A percentile compares a stretch with the other conserved stretches of the same genome.
phyloP scores from a whole-genome alignment of 108 stramenopile genomes.

The Cyclostephanos invisitatus region DNA sequence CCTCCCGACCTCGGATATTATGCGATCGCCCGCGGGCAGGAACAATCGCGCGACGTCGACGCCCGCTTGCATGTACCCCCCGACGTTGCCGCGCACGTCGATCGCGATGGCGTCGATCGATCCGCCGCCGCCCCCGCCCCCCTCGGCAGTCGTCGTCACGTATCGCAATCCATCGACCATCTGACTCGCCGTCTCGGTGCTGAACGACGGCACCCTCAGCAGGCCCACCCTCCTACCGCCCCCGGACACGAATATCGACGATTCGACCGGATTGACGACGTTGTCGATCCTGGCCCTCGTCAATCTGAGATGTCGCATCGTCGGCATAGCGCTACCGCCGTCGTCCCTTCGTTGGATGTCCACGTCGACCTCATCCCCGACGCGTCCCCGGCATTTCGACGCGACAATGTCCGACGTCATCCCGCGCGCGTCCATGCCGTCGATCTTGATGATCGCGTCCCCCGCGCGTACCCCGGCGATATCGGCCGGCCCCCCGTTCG shows the following conservation, averaged over 20 bases:
- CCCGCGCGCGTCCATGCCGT: constrained; percentile 50
- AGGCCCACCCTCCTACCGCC: constrained; percentile 44
- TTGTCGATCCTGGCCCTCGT: constrained; percentile 27
- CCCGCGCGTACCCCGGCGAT: constrained; percentile 48
- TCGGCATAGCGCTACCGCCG: no score
- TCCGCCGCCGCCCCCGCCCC: not conserved
- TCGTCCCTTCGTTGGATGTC: constrained; percentile 30
- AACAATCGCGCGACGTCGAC: constrained; percentile 63
- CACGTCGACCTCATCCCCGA: constrained; percentile 38
- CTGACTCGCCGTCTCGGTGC: constrained; percentile 41
- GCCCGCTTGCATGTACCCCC: constrained; percentile 67
- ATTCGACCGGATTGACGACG: constrained; percentile 25
- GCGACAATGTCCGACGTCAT: constrained; percentile 55
- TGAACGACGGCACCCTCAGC: constrained; percentile 52
- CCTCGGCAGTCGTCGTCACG: constrained; percentile 1
- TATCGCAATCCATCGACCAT: constrained; percentile 44
- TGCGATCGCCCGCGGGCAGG: constrained; percentile 44
- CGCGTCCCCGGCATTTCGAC: constrained; percentile 53
- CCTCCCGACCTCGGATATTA: constrained; percentile 57
- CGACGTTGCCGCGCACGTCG: constrained; percentile 63
- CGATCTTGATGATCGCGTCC: constrained; percentile 45
- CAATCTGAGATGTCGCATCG: constrained; percentile 12
- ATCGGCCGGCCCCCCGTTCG: constrained; percentile 46
- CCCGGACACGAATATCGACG: constrained; percentile 25
- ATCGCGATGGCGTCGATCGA: constrained; percentile 44